A percentile compares a stretch with the other conserved stretches of the same genome.
Conservation (phyloP, 1,284 basidiomycete species). For the Blastosporella zonata region DNA sequence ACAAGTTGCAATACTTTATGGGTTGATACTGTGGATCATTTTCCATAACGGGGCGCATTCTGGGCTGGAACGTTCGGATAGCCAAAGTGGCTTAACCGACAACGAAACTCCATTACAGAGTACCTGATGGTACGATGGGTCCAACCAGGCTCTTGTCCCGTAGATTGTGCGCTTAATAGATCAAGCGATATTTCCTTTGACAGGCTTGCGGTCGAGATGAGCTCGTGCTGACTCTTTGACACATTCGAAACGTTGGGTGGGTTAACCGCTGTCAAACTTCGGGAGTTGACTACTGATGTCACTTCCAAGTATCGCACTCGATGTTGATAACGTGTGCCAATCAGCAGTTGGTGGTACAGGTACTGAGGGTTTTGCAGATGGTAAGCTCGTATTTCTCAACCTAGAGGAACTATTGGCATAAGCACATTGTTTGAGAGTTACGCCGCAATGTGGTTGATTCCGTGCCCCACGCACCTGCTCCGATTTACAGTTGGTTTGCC, state of each 20-base stretch:
- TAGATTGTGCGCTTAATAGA: not conserved
- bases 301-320: too few relatives aligned
- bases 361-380: not conserved
- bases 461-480: constrained; percentile 5
- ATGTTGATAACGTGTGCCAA: too few relatives aligned
- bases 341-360: not conserved
- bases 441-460: not conserved
- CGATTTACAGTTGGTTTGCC: not conserved
- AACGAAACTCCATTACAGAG: constrained; percentile 2
- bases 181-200: constrained; percentile 6
- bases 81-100: constrained; percentile 8
- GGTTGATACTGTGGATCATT: constrained; percentile 2
- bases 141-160: not conserved
- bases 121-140: not conserved
- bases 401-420: not conserved
- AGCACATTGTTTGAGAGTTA: not conserved
- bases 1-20: constrained; percentile 20
- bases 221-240: not conserved
- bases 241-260: not conserved
- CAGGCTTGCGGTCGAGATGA: not conserved
- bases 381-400: not conserved
- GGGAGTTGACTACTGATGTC: too few relatives aligned
- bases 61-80: constrained; percentile 7
- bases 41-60: not conserved
- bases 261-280: constrained; percentile 1